Evolutionary conservation across 129 eudicot species (phyloP).

Genomic region (Lactuca saligna): DNA sequence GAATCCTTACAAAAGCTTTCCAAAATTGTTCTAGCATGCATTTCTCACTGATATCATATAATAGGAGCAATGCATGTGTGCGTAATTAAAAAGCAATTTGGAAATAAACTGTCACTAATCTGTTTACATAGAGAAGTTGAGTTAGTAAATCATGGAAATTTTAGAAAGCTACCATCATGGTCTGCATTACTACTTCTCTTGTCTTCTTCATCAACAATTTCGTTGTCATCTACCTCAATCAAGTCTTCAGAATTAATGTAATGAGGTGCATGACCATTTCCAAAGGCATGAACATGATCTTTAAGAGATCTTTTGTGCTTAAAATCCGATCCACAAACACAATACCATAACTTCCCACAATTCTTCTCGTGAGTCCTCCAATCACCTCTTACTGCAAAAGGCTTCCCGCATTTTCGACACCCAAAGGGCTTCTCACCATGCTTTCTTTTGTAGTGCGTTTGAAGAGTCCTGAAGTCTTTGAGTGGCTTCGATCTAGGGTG

Average conservation of each 20-base stretch:
- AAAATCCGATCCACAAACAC: slow-evolving; percentile 88
- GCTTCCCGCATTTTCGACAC: slow-evolving; percentile 78
- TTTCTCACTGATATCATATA: slow-evolving; percentile 20
- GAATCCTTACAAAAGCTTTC: slow-evolving; percentile 34
- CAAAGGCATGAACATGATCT: slow-evolving; percentile 80
- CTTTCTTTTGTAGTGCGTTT: slow-evolving; percentile 88
- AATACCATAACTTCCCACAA: slow-evolving; percentile 86
- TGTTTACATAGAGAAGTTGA: neutral
- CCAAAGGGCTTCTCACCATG: slow-evolving; percentile 70
- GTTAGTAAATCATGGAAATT: slow-evolving; percentile 21
- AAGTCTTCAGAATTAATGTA: slow-evolving; percentile 38
- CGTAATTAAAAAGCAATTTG: neutral
- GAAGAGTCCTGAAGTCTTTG: slow-evolving; percentile 84
- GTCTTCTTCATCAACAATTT: slow-evolving; percentile 34
- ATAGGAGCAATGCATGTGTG: slow-evolving; percentile 25
- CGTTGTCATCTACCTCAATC: slow-evolving; percentile 30
- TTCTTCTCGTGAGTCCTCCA: slow-evolving; percentile 96
- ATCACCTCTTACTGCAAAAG: slow-evolving; percentile 85
- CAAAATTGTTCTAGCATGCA: slow-evolving; percentile 28
- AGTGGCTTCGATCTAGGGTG: slow-evolving; percentile 91
- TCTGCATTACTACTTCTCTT: slow-evolving; percentile 26
- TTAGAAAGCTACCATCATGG: slow-evolving; percentile 27
- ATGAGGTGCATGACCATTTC: slow-evolving; percentile 75
- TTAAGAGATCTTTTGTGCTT: slow-evolving; percentile 90
- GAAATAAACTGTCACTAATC: slow-evolving; percentile 28